phyloP scores from a whole-genome alignment of 306 rosid genomes.

The Carpinus viminea region DNA sequence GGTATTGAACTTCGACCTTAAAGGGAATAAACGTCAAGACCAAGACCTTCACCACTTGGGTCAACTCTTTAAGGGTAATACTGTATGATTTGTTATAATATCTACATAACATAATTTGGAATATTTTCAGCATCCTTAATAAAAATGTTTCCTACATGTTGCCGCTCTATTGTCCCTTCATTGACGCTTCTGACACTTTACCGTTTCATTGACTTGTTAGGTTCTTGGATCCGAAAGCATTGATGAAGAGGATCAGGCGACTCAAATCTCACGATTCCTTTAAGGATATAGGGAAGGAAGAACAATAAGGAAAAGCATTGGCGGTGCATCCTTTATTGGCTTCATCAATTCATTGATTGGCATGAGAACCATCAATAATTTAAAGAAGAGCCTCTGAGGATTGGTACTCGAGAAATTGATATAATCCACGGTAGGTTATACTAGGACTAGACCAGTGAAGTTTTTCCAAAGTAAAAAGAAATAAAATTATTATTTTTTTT shows the following conservation, averaged over 20 bases:
- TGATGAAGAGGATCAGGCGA: constrained; percentile 68
- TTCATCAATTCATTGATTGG: constrained; percentile 52
- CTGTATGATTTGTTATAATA: background rate
- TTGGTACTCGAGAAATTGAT: too few species aligned
- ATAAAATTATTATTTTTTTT: too few species aligned
- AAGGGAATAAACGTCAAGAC: too few species aligned
- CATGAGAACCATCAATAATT: constrained; percentile 33
- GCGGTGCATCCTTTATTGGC: constrained; percentile 50
- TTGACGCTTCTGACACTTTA: background rate
- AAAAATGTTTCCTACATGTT: background rate
- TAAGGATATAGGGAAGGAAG: constrained; percentile 87
- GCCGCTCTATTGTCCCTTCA: background rate
- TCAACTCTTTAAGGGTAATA: too few species aligned
- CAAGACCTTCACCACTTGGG: too few species aligned
- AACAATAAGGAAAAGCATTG: constrained; percentile 46
- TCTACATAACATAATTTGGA: background rate
- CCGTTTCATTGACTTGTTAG: constrained; percentile 35
- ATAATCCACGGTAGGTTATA: too few species aligned
- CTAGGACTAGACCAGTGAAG: too few species aligned
- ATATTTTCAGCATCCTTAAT: background rate
- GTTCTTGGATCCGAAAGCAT: constrained; percentile 77
- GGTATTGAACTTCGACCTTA: too few species aligned
- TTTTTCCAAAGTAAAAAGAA: too few species aligned
- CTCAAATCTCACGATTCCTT: constrained; percentile 62
- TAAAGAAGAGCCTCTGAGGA: too few species aligned